These are phyloP conservation scores for Penicillium turbatum DNA, from an alignment of 495 filamentous ascomycete genomes.

Conservation along the genomic window DNA sequence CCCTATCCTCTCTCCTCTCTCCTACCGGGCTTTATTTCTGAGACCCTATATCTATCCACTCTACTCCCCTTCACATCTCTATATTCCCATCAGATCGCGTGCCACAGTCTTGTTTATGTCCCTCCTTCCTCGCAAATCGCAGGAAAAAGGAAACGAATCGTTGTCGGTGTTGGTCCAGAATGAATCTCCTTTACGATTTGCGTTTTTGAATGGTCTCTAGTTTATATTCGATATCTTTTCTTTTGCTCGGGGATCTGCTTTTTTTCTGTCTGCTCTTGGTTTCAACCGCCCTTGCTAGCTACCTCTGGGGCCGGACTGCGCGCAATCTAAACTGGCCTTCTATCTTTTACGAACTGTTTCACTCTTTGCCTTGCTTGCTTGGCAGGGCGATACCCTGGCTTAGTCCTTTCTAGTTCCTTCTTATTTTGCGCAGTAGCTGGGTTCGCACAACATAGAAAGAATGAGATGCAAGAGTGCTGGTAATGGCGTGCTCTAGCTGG, in stretches of 20 bases:
- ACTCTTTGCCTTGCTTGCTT: not conserved
- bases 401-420: no score
- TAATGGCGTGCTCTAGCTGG: not conserved
- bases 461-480: not conserved
- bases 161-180: conserved; percentile 1
- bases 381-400: no score
- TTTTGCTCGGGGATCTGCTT: not conserved
- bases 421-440: no score
- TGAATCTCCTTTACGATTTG: not conserved
- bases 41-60: not conserved
- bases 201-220: not conserved
- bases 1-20: not conserved
- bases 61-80: not conserved
- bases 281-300: not conserved
- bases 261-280: not conserved
- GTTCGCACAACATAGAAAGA: not conserved
- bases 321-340: not conserved
- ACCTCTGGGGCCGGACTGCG: not conserved
- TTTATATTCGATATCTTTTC: not conserved
- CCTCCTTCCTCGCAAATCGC: not conserved
- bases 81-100: conserved; percentile 5
- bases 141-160: not conserved
- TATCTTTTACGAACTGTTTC: not conserved
- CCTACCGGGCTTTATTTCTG: not conserved
- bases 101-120: conserved; percentile 3